Base-by-base conservation (phyloP, 2,329 filamentous ascomycete genomes). In the Dactylella cylindrospora region DNA sequence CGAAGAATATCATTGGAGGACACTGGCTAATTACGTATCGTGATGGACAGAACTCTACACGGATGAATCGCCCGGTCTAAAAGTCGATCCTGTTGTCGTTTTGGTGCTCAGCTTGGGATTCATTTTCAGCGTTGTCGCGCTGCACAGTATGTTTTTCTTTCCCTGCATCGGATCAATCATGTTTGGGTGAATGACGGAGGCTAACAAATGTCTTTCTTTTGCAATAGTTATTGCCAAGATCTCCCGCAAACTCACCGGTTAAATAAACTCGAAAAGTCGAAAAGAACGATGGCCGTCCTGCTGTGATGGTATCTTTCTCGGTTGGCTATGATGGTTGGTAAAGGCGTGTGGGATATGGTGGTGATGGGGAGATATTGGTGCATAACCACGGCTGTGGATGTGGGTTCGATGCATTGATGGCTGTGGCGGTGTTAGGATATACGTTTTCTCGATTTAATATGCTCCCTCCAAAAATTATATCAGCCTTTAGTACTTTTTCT, bases 61-160 rank as follows among this genome's bases (percentile, higher is more conserved):
- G 57, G 93, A 98, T 73, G 93, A 98, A 79, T 95, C 88, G 67
- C 93, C 93, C 59, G 93, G 93, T 65, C 79, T 98, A 71, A 95
- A 96, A 79, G 93, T 98, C 67, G 93, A 98, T 74, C 93, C 93
- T 17, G 93, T 98, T 61, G 90, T 98, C 67, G 91, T 98, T 67
- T 81, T 98, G 72, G 93, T 96, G 68, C 80, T 98, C 70, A 95
- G 89, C 71, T 83, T 98, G 70, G 93, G 95, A 66, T 98, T 98
- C 76, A 98, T 98, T 76, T 96, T 98, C 79, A 93, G 87, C 72
- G 93, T 98, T 72, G 93, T 98, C 71, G 90, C 90, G 69, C 80
- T 98, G 72, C 93, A 98, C 78, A 90, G 93, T 97, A 84, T 70
- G 88, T 79, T 44, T n/a, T 5, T 13, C 19, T n/a, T 12, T 5